Evolutionary conservation across 805 yeast species (phyloP), one percentile per base, ranked within the genome.

Genomic region (Candida ulmi): DNA sequence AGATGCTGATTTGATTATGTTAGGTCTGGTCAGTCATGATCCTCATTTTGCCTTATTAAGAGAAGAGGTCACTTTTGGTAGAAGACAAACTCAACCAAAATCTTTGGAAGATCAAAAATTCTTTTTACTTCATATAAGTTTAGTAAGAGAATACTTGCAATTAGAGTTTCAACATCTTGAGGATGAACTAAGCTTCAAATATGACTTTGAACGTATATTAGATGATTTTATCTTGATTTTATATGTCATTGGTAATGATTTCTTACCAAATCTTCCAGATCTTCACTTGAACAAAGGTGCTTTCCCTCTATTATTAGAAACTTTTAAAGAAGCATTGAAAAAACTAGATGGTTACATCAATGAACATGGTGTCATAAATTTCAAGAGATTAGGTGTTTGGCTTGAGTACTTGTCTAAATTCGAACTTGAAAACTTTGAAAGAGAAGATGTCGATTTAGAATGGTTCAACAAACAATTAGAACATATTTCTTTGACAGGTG

Each of bases 181-280:
- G 33, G 83, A 76, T 45, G 71, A 73, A 37, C 51, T 87, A 36
- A 57, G 74, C 17, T 88, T 88, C 51, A 65, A 62, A 13, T 91
- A 83, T 54, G 78, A 84, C 62, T 90, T 93, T 60, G 99, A 93
- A 62, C 73, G 90, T 47, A 72, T 88, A 19, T 64, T 93, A 47
- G 99, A 93, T 63, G 99, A 93, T 61, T 88, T 91, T 50, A 86
- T 93, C 47, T 69, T 93, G 44, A 83, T 91, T 52, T 77, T 88
- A 82, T 90, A 87, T 57, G 95, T 93, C 45, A 87, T 93, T 52
- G 99, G 99, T 54, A 93, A 93, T 58, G 99, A 93, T 72, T 93
- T 93, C 79, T 73, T 93, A 56, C 99, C 99, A 19, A 87, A 93
- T 58, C 74, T 95, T 51, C 99, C 99, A 0, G 95, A 90, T 61